phyloP scores from a whole-genome alignment of 176 grass and related monocot genomes.

The Bromus sterilis region DNA sequence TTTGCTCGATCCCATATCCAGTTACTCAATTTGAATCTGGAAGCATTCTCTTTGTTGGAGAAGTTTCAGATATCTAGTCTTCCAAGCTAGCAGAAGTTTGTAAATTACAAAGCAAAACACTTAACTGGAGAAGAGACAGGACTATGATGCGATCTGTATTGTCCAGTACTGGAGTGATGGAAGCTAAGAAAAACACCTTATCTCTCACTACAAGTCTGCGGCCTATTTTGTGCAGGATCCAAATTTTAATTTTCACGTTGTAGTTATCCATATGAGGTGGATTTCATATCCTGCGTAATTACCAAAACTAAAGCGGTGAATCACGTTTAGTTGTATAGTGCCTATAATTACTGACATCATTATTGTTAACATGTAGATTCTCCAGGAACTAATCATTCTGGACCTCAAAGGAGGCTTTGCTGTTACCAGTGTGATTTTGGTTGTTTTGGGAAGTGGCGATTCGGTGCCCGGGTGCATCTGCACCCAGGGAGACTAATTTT shows the following conservation, averaged over 20 bases:
- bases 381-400: not conserved
- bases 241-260: not conserved
- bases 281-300: slow-evolving; percentile 4
- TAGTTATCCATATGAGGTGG: not conserved
- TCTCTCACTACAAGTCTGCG: not conserved
- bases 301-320: not conserved
- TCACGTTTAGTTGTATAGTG: not conserved
- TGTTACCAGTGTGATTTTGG: not conserved
- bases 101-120: not conserved
- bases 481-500: too few species aligned
- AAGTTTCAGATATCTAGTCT: not conserved
- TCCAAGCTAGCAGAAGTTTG: not conserved
- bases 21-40: not conserved
- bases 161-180: not conserved
- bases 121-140: not conserved
- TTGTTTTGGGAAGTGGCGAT: too few species aligned
- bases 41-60: not conserved
- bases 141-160: not conserved
- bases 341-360: not conserved
- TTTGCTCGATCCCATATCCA: not conserved
- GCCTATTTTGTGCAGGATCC: not conserved
- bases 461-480: too few species aligned
- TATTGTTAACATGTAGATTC: not conserved
- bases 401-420: not conserved
- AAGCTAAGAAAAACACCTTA: not conserved